phyloP scores from a whole-genome alignment of 257 asterid species.

The Handroanthus guayacan region DNA sequence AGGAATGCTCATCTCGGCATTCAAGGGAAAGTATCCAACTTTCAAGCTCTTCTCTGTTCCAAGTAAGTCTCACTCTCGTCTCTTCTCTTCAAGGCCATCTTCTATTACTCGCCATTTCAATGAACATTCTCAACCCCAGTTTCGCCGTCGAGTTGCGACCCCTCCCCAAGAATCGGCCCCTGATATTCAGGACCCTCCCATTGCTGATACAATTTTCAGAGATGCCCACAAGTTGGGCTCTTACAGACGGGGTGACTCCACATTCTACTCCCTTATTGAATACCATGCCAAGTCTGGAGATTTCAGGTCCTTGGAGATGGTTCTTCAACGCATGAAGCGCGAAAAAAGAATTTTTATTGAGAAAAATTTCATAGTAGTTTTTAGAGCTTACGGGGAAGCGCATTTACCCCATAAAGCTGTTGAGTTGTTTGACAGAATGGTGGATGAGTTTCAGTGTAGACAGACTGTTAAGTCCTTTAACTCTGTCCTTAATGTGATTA shows the following conservation, averaged over 20 bases:
- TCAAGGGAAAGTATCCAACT: conserved; percentile 42
- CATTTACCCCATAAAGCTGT: conserved; percentile 66
- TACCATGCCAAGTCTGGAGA: conserved; percentile 67
- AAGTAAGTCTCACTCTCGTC: conserved; percentile 45
- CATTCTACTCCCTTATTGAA: conserved; percentile 78
- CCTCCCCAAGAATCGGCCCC: conserved; percentile 26
- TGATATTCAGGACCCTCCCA: conserved; percentile 45
- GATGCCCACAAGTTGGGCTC: conserved; percentile 62
- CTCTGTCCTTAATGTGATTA: conserved; percentile 80
- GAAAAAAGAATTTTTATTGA: conserved; percentile 74
- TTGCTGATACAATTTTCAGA: conserved; percentile 61
- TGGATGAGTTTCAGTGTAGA: conserved; percentile 71
- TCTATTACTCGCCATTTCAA: conserved; percentile 15
- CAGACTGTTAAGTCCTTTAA: conserved; percentile 84
- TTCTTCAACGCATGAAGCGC: conserved; percentile 70
- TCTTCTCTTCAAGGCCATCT: conserved; percentile 46
- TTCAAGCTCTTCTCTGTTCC: conserved; percentile 46
- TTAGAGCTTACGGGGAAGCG: conserved; percentile 83
- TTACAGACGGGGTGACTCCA: conserved; percentile 81
- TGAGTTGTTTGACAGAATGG: conserved; percentile 72
- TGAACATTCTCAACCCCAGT: conserved; percentile 26
- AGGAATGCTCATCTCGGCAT: conserved; percentile 56
- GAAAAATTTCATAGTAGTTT: conserved; percentile 67
- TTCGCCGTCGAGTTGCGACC: conserved; percentile 3
- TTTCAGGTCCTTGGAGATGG: conserved; percentile 70